Evolutionary conservation across 2,329 filamentous ascomycete species (phyloP).

Genomic region (Pseudogymnoascus sp.): DNA sequence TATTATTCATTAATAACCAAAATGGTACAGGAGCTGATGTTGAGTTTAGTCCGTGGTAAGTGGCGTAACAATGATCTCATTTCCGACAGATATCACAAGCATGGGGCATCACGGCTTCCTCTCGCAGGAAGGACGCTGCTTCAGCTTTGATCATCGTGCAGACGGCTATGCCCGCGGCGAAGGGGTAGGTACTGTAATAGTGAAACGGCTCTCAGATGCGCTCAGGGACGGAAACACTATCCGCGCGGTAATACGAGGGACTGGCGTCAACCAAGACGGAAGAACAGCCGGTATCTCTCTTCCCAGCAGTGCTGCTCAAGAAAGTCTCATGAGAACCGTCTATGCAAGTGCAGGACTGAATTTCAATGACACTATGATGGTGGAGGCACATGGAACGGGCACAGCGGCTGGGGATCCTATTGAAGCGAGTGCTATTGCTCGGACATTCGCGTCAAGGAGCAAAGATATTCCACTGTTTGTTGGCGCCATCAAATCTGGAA

Average conservation of each 20-base stretch:
- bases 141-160: slow-evolving; percentile 32
- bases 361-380: slow-evolving; percentile 9
- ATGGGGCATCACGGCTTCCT: slow-evolving; percentile 17
- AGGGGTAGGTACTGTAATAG: slow-evolving; percentile 32
- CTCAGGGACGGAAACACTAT: slow-evolving; percentile 35
- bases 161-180: slow-evolving; percentile 41
- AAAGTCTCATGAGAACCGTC: slow-evolving; percentile 25
- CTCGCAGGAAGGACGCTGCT: slow-evolving; percentile 24
- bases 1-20: neutral
- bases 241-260: slow-evolving; percentile 33
- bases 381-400: slow-evolving; percentile 11
- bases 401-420: slow-evolving; percentile 13
- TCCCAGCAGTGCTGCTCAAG: slow-evolving; percentile 31
- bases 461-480: slow-evolving; percentile 10
- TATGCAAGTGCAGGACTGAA: slow-evolving; percentile 21
- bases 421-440: slow-evolving; percentile 11
- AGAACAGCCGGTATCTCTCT: slow-evolving; percentile 35
- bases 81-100: neutral
- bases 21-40: neutral
- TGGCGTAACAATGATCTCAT: neutral
- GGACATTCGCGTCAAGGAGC: slow-evolving; percentile 16
- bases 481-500: slow-evolving; percentile 19
- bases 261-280: slow-evolving; percentile 37
- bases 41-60: neutral
- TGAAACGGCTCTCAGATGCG: slow-evolving; percentile 36